Evolutionary conservation across 1,139 yeast species (phyloP).

Genomic region (Meyerozyma athensensis): DNA sequence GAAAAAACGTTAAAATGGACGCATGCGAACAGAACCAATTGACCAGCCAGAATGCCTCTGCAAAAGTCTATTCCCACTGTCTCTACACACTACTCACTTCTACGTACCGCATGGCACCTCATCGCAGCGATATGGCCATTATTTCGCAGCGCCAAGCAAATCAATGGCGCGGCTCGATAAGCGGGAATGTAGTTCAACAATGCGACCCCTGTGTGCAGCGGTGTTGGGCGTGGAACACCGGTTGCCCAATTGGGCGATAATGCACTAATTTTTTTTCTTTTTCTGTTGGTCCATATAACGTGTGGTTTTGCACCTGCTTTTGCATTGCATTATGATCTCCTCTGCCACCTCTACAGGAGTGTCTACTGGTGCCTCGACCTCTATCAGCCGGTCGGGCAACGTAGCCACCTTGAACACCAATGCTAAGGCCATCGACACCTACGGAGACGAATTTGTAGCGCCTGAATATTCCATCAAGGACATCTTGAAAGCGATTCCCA

Average conservation of each 20-base stretch:
- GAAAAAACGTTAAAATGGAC: too few relatives aligned
- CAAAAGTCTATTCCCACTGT: too few relatives aligned
- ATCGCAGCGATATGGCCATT: too few relatives aligned
- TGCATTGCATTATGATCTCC: constrained; percentile 9
- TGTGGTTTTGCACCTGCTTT: constrained; percentile 4
- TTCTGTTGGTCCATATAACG: constrained; percentile 6
- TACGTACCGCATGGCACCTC: too few relatives aligned
- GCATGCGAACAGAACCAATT: too few relatives aligned
- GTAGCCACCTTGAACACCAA: constrained; percentile 19
- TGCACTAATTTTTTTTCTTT: constrained; percentile 4
- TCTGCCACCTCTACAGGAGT: constrained; percentile 10
- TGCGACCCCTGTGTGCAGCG: too few relatives aligned
- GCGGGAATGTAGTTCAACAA: too few relatives aligned
- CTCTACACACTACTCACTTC: too few relatives aligned
- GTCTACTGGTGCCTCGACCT: constrained; percentile 5
- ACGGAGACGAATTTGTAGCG: constrained; percentile 62
- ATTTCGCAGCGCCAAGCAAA: too few relatives aligned
- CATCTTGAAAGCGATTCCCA: constrained; percentile 66
- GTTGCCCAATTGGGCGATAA: background rate
- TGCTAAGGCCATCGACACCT: constrained; percentile 50
- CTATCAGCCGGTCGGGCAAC: constrained; percentile 18
- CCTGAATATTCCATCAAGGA: constrained; percentile 76
- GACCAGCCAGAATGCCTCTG: too few relatives aligned
- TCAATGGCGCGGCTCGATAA: too few relatives aligned
- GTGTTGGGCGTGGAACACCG: background rate